A percentile compares a stretch with the other conserved stretches of the same genome.
These are phyloP conservation scores for Orychophragmus violaceus DNA, from an alignment of 345 rosid species.

Conservation along the genomic window DNA sequence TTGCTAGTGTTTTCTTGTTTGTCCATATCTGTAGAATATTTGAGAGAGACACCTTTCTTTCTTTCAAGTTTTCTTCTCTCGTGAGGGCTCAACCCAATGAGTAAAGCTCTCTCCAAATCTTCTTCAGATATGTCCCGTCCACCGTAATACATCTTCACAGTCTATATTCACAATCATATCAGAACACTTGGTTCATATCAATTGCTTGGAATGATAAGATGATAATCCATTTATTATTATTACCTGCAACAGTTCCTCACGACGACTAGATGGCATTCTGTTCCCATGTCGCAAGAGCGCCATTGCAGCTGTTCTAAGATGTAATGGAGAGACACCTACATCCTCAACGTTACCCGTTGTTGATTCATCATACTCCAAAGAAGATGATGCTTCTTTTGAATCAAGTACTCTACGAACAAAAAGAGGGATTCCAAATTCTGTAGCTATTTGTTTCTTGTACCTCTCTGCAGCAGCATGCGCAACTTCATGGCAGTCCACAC, in stretches of 20 bases:
- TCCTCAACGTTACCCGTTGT: slow-evolving; percentile 31
- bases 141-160: slow-evolving; percentile 76
- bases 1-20: slow-evolving; percentile 26
- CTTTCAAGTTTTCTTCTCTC: slow-evolving; percentile 65
- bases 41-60: slow-evolving; percentile 52
- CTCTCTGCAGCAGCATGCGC: slow-evolving; percentile 98
- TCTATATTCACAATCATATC: slow-evolving; percentile 32
- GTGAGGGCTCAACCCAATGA: slow-evolving; percentile 84
- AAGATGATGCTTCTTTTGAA: slow-evolving; percentile 41
- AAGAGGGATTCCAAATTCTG: slow-evolving; percentile 80
- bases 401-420: slow-evolving; percentile 73
- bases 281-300: slow-evolving; percentile 89
- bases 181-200: no score
- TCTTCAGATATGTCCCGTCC: slow-evolving; percentile 75
- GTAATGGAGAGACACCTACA: slow-evolving; percentile 85
- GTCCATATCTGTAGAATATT: slow-evolving; percentile 27
- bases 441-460: slow-evolving; percentile 65
- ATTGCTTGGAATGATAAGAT: background rate
- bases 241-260: slow-evolving; percentile 72
- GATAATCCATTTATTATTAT: background rate
- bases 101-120: slow-evolving; percentile 83
- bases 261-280: slow-evolving; percentile 72
- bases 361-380: slow-evolving; percentile 44
- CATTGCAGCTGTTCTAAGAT: slow-evolving; percentile 89
- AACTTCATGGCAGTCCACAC: slow-evolving; percentile 94